Evolutionary conservation across 768 basidiomycete genomes (phyloP).

Genomic region (Gymnopilus junonius): DNA sequence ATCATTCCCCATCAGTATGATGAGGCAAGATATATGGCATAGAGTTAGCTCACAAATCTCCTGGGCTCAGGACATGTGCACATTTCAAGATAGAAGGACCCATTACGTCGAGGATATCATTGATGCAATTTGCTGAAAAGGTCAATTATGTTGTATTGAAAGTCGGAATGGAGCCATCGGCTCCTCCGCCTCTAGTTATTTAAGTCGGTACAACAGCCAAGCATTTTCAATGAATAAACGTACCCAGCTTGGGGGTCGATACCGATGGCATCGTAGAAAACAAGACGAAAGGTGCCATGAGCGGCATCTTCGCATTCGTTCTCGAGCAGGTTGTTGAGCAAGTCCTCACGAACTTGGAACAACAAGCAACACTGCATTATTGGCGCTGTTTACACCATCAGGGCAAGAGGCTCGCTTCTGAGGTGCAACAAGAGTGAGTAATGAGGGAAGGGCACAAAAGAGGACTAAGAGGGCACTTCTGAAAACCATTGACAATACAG

Average conservation of each 20-base stretch:
- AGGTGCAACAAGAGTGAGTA: neutral
- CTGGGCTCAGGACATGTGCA: constrained; percentile 37
- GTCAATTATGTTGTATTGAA: constrained; percentile 46
- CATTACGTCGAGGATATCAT: constrained; percentile 43
- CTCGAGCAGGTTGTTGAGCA: constrained; percentile 30
- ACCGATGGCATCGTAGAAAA: constrained; percentile 49
- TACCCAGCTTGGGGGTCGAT: constrained; percentile 40
- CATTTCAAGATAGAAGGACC: constrained; percentile 37
- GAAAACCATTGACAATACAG: constrained; percentile 8
- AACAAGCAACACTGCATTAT: constrained; percentile 32
- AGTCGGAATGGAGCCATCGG: constrained; percentile 54
- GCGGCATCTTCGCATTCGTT: constrained; percentile 32
- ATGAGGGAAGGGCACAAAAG: neutral
- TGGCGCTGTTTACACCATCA: constrained; percentile 31
- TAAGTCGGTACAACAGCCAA: neutral
- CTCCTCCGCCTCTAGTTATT: constrained; percentile 41
- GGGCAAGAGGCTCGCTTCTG: constrained; percentile 30
- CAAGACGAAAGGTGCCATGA: constrained; percentile 35
- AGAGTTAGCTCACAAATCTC: constrained; percentile 49
- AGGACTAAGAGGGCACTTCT: constrained; percentile 4
- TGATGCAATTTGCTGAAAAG: constrained; percentile 48
- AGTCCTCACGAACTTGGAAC: constrained; percentile 28
- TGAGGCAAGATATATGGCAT: neutral
- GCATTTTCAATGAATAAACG: neutral
- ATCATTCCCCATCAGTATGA: too few relatives aligned